Evolutionary conservation across 2,329 filamentous ascomycete genomes (phyloP), one percentile per base, ranked within the genome.

Genomic region (Penicillium sp.): DNA sequence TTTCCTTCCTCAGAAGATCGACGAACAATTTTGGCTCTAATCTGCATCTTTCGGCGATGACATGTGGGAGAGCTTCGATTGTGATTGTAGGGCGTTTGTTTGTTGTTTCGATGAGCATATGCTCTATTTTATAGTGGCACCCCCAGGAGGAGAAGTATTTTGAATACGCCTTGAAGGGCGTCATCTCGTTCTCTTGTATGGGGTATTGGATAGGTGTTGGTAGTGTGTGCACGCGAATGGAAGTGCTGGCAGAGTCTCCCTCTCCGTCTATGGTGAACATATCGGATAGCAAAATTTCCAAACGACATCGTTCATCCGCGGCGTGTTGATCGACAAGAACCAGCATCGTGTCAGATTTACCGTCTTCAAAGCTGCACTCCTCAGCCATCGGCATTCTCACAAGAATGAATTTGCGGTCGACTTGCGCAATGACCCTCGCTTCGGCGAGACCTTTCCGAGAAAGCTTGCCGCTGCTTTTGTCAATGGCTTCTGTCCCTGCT

Each of bases 251-350:
- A 14, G 26, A 21, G 9, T 42, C 11, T 47, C 49, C 42, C 11
- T 42, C 11, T 47, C 49, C 42, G 48, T 46, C 49, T 7, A 52
- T 47, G 14, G 57, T 66, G 56, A 60, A 84, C 30, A 89, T 72
- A 2, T 83, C 79, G 23, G 67, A 60, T 68, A 95, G 84, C 1
- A 99, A 78, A 0, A 71, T 68, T 68, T 99, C 94, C 1, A 97
- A 82, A 1, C 86, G 85, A 60, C 89, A 85, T 47, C 94, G 83
- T 74, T 99, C 94, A 68, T 97, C 93, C 3, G 92, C 94, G 0
- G 94, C 94, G 68, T 99, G 94, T 66, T 99, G 94, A 66, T 99
- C 94, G 5, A 97, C 81, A 40, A 97, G 77, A 0, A 96, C 80
- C 4, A 97, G 74, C 1, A 85, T 47, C 20, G 33, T 63, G 2